Evolutionary conservation across 768 basidiomycete genomes (phyloP).

Genomic region (Lyophyllum decastes): DNA sequence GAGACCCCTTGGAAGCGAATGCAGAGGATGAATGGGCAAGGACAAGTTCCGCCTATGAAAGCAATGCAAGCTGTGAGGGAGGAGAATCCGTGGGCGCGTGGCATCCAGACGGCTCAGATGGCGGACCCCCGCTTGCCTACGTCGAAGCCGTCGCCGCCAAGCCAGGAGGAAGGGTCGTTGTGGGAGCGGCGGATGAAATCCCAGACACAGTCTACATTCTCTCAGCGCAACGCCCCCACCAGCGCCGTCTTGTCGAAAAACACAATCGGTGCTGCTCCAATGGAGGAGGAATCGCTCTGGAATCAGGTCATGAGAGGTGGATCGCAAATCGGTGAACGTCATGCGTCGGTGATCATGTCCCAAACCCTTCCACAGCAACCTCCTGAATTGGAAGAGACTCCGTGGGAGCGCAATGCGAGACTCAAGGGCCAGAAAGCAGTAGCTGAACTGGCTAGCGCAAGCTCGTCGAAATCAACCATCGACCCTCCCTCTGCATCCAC

Average conservation of each 20-base stretch:
- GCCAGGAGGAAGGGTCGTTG: slow-evolving; percentile 3
- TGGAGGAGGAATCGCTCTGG: slow-evolving; percentile 11
- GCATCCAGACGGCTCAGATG: background rate
- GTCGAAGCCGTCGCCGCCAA: background rate
- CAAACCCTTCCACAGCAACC: background rate
- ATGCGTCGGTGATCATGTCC: background rate
- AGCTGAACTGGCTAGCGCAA: background rate
- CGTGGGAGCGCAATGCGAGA: slow-evolving; percentile 7
- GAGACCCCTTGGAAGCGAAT: slow-evolving; percentile 18
- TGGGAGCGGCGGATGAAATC: slow-evolving; percentile 10
- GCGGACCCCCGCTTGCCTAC: background rate
- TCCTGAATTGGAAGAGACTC: background rate
- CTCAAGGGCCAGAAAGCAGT: slow-evolving; percentile 5
- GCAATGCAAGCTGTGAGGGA: background rate
- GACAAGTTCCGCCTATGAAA: background rate
- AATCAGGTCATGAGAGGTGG: slow-evolving; percentile 4
- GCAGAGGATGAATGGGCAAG: slow-evolving; percentile 3
- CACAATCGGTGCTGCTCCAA: background rate
- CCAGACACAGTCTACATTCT: background rate
- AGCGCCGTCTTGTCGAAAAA: background rate
- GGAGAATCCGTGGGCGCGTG: background rate
- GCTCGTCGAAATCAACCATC: slow-evolving; percentile 1
- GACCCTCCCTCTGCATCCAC: slow-evolving; percentile 6
- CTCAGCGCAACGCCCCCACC: background rate
- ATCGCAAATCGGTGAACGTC: background rate